Conservation (phyloP, 306 rosid species). For the Vicia villosa region DNA sequence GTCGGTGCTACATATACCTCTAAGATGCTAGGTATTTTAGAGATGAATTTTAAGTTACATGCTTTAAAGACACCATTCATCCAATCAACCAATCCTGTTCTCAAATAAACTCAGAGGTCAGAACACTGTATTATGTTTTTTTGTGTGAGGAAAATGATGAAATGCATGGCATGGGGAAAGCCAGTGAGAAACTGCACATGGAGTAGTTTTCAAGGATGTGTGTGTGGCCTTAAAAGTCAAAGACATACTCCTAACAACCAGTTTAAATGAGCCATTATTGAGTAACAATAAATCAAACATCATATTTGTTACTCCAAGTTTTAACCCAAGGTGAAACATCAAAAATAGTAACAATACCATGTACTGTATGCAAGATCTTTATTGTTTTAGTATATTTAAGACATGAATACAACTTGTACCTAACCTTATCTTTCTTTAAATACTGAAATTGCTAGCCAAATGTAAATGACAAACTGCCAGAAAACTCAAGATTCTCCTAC, state of each 20-base stretch:
- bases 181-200: slow-evolving; percentile 37
- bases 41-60: neutral
- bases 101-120: slow-evolving; percentile 8
- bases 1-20: neutral
- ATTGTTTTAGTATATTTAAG: slow-evolving; percentile 18
- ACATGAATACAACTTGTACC: slow-evolving; percentile 37
- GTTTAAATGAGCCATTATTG: too few relatives aligned
- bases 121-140: neutral
- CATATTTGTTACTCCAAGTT: neutral
- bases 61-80: neutral
- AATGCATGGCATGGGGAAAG: slow-evolving; percentile 19
- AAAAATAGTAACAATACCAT: slow-evolving; percentile 35
- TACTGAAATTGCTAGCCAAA: slow-evolving; percentile 36
- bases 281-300: neutral
- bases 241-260: slow-evolving; percentile 2
- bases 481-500: slow-evolving; percentile 25
- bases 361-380: slow-evolving; percentile 10
- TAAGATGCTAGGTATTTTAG: slow-evolving; percentile 9
- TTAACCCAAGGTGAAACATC: slow-evolving; percentile 38
- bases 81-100: neutral
- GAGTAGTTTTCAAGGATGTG: slow-evolving; percentile 16
- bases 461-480: slow-evolving; percentile 42
- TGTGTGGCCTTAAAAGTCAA: slow-evolving; percentile 43
- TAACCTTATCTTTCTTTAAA: slow-evolving; percentile 39
- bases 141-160: slow-evolving; percentile 29